Percentiles rank a stretch among this genome's conserved stretches.
Evolutionary conservation across 2,329 filamentous ascomycete genomes (phyloP).

Genomic region (Fusarium sp.): DNA sequence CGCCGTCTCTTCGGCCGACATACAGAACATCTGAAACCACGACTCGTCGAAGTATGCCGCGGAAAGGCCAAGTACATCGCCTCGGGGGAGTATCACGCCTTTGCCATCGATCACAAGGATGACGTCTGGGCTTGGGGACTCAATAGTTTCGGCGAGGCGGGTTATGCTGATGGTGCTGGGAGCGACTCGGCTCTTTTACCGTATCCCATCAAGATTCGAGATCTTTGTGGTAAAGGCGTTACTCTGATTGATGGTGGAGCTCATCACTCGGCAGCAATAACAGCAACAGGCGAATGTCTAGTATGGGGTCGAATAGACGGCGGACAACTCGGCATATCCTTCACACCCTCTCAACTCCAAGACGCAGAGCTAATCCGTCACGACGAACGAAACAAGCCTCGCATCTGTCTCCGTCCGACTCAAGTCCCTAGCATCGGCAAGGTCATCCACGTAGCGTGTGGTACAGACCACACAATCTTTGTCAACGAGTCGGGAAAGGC

Average conservation of each 20-base stretch:
- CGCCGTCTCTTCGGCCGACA: slow-evolving; percentile 64
- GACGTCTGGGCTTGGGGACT: slow-evolving; percentile 83
- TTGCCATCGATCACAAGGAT: slow-evolving; percentile 75
- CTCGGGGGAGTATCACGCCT: slow-evolving; percentile 79
- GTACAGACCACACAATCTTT: slow-evolving; percentile 75
- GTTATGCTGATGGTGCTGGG: slow-evolving; percentile 51
- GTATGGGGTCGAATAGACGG: slow-evolving; percentile 68
- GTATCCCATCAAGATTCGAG: slow-evolving; percentile 72
- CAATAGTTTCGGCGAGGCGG: slow-evolving; percentile 83
- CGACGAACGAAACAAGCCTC: slow-evolving; percentile 64
- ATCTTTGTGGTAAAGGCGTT: slow-evolving; percentile 70
- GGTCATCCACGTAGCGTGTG: slow-evolving; percentile 62
- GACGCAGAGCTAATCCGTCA: slow-evolving; percentile 62
- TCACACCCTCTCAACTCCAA: slow-evolving; percentile 59
- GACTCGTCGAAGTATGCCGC: slow-evolving; percentile 9
- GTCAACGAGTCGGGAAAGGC: slow-evolving; percentile 69
- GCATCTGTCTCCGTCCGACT: slow-evolving; percentile 72
- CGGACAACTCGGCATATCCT: slow-evolving; percentile 62
- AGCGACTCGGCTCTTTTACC: slow-evolving; percentile 61
- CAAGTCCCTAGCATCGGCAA: slow-evolving; percentile 65
- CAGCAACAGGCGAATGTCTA: slow-evolving; percentile 61
- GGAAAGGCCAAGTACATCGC: slow-evolving; percentile 70
- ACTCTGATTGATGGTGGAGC: slow-evolving; percentile 72
- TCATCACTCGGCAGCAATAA: slow-evolving; percentile 76
- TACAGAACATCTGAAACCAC: slow-evolving; percentile 25